These are phyloP conservation scores for Tetrastigma voinierianum DNA, from an alignment of 164 flowering plant genomes.

Conservation along the genomic window DNA sequence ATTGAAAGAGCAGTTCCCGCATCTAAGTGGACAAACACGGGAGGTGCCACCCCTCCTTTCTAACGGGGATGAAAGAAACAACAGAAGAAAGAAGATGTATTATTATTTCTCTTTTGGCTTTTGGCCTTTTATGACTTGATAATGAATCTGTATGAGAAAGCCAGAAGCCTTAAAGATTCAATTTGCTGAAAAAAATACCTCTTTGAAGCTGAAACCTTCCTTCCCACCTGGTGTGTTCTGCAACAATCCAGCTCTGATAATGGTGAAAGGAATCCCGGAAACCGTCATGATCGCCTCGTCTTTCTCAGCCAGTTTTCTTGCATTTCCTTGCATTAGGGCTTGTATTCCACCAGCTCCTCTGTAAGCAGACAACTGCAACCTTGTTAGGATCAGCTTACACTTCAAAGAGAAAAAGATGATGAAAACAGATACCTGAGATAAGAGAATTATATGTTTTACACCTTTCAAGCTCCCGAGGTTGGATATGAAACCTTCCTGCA, in stretches of 20 bases:
- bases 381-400: slow-evolving; percentile 29
- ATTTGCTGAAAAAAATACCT: slow-evolving; percentile 36
- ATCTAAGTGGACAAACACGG: too few relatives aligned
- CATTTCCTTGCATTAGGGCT: slow-evolving; percentile 66
- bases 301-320: slow-evolving; percentile 72
- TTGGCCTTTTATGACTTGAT: too few relatives aligned
- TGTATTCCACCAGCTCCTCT: slow-evolving; percentile 68
- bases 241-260: slow-evolving; percentile 71
- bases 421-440: slow-evolving; percentile 72
- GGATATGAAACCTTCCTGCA: slow-evolving; percentile 76
- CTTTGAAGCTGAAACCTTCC: slow-evolving; percentile 80
- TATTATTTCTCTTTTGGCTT: too few relatives aligned
- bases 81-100: too few relatives aligned
- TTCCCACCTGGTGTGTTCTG: slow-evolving; percentile 67
- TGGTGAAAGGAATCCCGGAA: slow-evolving; percentile 81
- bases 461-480: slow-evolving; percentile 53
- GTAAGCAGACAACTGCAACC: slow-evolving; percentile 88
- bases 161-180: too few relatives aligned
- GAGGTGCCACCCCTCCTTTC: too few relatives aligned
- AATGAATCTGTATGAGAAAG: too few relatives aligned
- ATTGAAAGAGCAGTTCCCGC: too few relatives aligned
- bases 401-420: neutral
- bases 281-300: slow-evolving; percentile 58
- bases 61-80: too few relatives aligned
- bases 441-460: slow-evolving; percentile 57